These are phyloP conservation scores for Verticillium nonalfalfae DNA, from an alignment of 2,329 filamentous ascomycete genomes.

Conservation along the genomic window DNA sequence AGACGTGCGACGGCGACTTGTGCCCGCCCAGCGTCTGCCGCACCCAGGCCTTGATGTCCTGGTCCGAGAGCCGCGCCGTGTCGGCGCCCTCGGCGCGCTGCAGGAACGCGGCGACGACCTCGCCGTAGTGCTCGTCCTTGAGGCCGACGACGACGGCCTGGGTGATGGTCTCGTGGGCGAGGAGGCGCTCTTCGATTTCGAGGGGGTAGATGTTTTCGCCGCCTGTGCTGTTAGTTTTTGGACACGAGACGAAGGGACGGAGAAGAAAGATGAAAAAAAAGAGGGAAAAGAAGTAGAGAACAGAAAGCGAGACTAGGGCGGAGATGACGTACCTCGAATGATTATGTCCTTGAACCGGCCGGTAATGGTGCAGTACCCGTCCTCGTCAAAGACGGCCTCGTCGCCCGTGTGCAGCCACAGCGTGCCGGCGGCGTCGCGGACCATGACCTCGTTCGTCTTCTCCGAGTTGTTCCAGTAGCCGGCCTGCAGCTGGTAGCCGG, in stretches of 20 bases:
- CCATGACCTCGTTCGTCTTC: conserved; percentile 61
- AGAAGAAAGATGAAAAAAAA: neutral
- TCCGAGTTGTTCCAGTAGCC: conserved; percentile 64
- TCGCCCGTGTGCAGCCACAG: conserved; percentile 65
- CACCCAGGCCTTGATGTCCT: conserved; percentile 58
- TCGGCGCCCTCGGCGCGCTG: conserved; percentile 27
- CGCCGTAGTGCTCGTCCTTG: conserved; percentile 64
- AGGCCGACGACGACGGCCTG: conserved; percentile 66
- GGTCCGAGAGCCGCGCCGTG: conserved; percentile 30
- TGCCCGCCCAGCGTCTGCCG: conserved; percentile 55
- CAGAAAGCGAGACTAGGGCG: neutral
- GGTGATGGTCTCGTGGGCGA: conserved; percentile 53
- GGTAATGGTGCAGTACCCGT: conserved; percentile 67
- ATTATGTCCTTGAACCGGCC: conserved; percentile 77
- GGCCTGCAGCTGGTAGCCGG: conserved; percentile 68
- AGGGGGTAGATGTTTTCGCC: conserved; percentile 71
- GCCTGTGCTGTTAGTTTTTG: conserved; percentile 27
- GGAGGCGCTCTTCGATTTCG: conserved; percentile 69
- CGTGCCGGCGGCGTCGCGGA: conserved; percentile 43
- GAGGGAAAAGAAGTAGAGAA: neutral
- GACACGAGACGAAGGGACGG: too few relatives aligned
- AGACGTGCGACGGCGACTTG: conserved; percentile 67
- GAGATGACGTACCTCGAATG: conserved; percentile 49
- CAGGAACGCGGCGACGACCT: conserved; percentile 65
- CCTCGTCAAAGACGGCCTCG: conserved; percentile 59